Evolutionary conservation across 352 stramenopile species (phyloP).

Genomic region (Globisporangium cystogenes): DNA sequence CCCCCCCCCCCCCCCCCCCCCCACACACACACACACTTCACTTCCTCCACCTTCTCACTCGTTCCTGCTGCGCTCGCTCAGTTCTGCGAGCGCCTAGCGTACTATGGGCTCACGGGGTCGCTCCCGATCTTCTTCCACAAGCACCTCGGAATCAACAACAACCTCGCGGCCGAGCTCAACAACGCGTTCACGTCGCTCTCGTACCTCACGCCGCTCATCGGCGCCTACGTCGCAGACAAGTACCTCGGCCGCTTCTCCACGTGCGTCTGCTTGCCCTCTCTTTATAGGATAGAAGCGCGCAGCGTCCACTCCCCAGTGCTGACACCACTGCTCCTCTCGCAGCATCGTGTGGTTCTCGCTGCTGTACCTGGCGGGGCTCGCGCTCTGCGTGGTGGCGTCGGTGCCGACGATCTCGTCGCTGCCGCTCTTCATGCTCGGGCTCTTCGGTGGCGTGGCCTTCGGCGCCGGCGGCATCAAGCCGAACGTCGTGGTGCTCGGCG

Average conservation of each 20-base stretch:
- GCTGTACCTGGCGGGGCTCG: conserved; percentile 63
- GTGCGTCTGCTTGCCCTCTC: conserved; percentile 20
- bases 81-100: conserved; percentile 82
- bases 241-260: conserved; percentile 75
- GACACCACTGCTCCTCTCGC: not conserved
- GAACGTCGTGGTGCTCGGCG: conserved; percentile 69
- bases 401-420: conserved; percentile 47
- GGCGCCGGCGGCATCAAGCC: conserved; percentile 72
- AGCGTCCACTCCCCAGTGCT: too few species aligned
- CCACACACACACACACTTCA: too few species aligned
- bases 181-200: conserved; percentile 80
- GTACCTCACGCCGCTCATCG: conserved; percentile 79
- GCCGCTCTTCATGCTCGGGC: conserved; percentile 70
- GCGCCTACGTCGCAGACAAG: conserved; percentile 76
- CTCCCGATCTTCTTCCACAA: conserved; percentile 88
- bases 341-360: conserved; percentile 74
- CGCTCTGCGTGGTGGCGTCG: conserved; percentile 66
- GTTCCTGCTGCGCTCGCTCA: conserved; percentile 10
- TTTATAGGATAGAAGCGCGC: too few species aligned
- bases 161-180: conserved; percentile 85
- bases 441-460: conserved; percentile 78
- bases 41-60: not conserved
- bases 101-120: conserved; percentile 78
- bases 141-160: conserved; percentile 67
- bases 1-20: too few species aligned